phyloP scores from a whole-genome alignment of 1,284 basidiomycete species.

The Pterulicium gracile region DNA sequence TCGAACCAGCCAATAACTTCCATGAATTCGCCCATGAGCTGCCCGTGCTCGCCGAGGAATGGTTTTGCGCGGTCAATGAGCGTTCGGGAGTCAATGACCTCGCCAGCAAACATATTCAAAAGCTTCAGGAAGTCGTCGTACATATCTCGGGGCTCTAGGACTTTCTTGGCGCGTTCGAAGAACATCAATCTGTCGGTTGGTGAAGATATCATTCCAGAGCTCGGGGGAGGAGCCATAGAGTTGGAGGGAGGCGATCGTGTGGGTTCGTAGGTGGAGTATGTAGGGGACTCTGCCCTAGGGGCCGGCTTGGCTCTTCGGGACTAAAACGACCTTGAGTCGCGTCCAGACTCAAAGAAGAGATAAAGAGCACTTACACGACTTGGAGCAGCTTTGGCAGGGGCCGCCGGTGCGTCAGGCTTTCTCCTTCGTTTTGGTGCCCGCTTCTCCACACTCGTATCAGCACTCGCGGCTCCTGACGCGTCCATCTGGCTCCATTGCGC shows the following conservation, averaged over 20 bases:
- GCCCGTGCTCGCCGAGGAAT: conserved; percentile 74
- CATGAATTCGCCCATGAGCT: conserved; percentile 80
- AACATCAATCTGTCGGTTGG: conserved; percentile 85
- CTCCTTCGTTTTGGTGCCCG: conserved; percentile 40
- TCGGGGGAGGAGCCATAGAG: not conserved
- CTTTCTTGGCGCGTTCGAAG: conserved; percentile 87
- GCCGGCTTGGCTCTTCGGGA: conserved; percentile 44
- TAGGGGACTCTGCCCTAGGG: conserved; percentile 9
- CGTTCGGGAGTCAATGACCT: conserved; percentile 81
- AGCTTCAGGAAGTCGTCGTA: conserved; percentile 94
- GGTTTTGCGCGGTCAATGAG: conserved; percentile 73
- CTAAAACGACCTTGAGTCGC: conserved; percentile 18
- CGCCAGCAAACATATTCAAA: conserved; percentile 82
- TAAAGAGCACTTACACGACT: conserved; percentile 18
- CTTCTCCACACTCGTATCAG: conserved; percentile 37
- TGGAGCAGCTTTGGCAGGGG: conserved; percentile 28
- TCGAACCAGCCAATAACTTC: conserved; percentile 76
- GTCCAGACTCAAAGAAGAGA: conserved; percentile 5
- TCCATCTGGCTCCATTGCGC: conserved; percentile 28
- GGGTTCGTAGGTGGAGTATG: conserved; percentile 11
- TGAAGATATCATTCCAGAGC: conserved; percentile 13
- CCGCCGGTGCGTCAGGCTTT: conserved; percentile 42
- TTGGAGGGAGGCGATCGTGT: too few relatives aligned
- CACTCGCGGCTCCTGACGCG: conserved; percentile 21
- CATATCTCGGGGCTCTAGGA: conserved; percentile 73